Percentiles rank a stretch among this genome's conserved stretches.
These are phyloP conservation scores for Beauveria medogensis DNA, from an alignment of 2,329 filamentous ascomycete species.

Conservation along the genomic window DNA sequence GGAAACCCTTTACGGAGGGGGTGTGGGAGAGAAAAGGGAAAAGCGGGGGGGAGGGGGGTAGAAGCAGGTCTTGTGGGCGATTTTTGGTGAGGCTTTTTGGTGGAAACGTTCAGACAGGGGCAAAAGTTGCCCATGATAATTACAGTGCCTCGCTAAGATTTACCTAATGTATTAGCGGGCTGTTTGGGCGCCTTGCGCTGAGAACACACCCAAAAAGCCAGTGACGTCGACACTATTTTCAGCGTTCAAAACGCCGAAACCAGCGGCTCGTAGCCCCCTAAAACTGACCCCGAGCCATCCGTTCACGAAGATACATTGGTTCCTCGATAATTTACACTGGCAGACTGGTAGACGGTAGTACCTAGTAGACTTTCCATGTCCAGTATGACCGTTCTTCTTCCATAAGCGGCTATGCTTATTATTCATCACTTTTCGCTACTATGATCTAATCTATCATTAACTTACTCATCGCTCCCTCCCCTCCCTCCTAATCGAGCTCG, in stretches of 20 bases:
- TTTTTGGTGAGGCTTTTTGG: too few species aligned
- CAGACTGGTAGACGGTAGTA: too few species aligned
- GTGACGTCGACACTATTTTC: neutral
- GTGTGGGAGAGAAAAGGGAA: neutral
- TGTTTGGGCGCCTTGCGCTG: too few species aligned
- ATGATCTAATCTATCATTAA: too few species aligned
- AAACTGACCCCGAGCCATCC: neutral
- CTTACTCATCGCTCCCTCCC: too few species aligned
- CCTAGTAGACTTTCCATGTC: too few species aligned
- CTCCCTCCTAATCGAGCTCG: neutral
- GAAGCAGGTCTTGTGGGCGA: too few species aligned
- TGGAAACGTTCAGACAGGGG: too few species aligned
- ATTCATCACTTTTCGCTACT: neutral
- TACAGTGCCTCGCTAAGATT: too few species aligned
- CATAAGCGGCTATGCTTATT: neutral
- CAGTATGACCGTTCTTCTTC: neutral
- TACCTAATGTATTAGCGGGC: too few species aligned
- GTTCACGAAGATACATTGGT: neutral
- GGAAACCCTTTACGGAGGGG: neutral
- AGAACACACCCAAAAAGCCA: neutral
- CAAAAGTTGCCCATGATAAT: too few species aligned
- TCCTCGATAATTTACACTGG: neutral
- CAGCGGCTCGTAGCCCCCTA: neutral
- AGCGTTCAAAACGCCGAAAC: neutral
- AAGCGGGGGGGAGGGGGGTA: neutral